Evolutionary conservation across 2,329 filamentous ascomycete genomes (phyloP), one percentile per base, ranked within the genome.

Genomic region (Hirsutella rhossiliensis): DNA sequence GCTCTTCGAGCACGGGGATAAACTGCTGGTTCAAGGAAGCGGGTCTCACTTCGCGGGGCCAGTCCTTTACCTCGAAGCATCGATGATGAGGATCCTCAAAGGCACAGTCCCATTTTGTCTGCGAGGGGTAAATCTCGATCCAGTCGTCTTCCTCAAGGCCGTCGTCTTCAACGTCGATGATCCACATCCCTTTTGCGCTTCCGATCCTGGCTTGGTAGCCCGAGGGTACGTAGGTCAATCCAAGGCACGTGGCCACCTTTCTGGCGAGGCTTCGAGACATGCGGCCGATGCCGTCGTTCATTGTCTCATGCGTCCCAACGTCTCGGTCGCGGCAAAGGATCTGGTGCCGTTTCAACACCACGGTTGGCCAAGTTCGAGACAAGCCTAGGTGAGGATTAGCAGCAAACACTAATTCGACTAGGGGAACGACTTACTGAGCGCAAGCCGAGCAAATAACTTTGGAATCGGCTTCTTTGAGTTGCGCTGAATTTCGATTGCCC

Each of bases 181-280:
- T 70, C 84, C 84, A 89, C 50, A 89, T 68, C 0, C 85, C 86
- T 57, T 90, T 90, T 1, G 82, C 82, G 17, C 81, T 76, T 11
- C 78, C 82, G 31, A 89, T 73, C 1, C 86, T 74, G 2, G 68
- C 84, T 58, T 90, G 85, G 39, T 82, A 79, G 0, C 72, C 80
- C 30, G 75, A 75, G 0, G 83, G 82, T 0, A 75, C 56, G n/a
- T 73, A 67, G 0, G 56, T 51, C 0, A 82, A 59, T 0, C 71
- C 72, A 9, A 84, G 65, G 0, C 48, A 48, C 1, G 67, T 55
- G 23, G 72, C 68, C 5, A 87, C 67, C 37, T 64, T 63, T 1
- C 61, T 56, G 0, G 76, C 79, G 2, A 84, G 70, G 1, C 65
- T 71, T 4, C 67, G 64, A 0, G 84, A 89, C 50, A 88, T 81